Percentiles rank a stretch among this genome's conserved stretches.
Evolutionary conservation across 2,329 filamentous ascomycete genomes (phyloP).

Genomic region (Aspergillus ochraceus): DNA sequence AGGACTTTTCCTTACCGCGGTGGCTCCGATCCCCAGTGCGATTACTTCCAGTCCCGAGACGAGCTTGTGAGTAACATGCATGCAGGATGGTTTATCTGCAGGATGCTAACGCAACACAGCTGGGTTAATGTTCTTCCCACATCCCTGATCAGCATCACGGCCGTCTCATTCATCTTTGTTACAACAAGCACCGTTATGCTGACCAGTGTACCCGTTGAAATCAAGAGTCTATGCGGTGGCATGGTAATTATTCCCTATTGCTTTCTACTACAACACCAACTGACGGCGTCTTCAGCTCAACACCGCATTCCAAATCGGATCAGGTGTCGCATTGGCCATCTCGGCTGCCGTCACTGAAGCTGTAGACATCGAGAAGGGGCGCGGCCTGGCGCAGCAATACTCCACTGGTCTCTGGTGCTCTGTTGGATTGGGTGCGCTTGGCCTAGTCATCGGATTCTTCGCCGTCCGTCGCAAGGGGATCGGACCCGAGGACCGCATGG

Average conservation of each 20-base stretch:
- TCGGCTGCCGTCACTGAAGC: conserved; percentile 40
- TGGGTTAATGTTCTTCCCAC: conserved; percentile 44
- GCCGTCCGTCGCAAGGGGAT: conserved; percentile 9
- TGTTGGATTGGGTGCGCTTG: conserved; percentile 40
- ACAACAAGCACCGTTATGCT: conserved; percentile 45
- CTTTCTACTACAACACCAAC: neutral
- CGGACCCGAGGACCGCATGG: conserved; percentile 8
- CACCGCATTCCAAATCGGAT: conserved; percentile 47
- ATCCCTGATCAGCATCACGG: conserved; percentile 41
- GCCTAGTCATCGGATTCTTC: conserved; percentile 22
- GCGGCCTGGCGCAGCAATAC: conserved; percentile 35
- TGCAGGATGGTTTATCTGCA: neutral
- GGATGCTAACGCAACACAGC: conserved; percentile 17
- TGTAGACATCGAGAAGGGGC: conserved; percentile 40
- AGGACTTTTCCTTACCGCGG: conserved; percentile 36
- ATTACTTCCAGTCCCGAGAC: conserved; percentile 23
- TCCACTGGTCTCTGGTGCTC: conserved; percentile 45
- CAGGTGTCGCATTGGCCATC: conserved; percentile 42
- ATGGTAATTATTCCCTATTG: conserved; percentile 27
- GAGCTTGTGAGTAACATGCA: conserved; percentile 24
- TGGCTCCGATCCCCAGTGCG: conserved; percentile 39
- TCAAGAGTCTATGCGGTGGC: conserved; percentile 43
- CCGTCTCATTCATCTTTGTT: conserved; percentile 44
- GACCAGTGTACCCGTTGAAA: conserved; percentile 41
- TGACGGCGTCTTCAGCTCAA: conserved; percentile 30